Conservation (phyloP, 2,329 filamentous ascomycete genomes). For the Xylariaceae sp. region DNA sequence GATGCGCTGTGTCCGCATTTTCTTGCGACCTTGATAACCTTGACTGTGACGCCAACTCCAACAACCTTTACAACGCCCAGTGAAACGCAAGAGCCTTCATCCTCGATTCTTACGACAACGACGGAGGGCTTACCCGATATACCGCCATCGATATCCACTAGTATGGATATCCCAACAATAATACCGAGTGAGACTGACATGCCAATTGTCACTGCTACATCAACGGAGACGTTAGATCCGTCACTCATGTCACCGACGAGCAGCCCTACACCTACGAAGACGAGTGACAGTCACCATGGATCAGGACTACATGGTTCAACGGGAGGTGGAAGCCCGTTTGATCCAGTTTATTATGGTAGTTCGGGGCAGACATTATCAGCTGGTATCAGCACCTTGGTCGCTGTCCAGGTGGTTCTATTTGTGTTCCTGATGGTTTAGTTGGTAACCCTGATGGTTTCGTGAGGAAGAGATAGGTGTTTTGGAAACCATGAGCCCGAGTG, state of each 20-base stretch:
- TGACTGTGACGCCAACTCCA: conserved; percentile 20
- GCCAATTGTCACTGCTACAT: background rate
- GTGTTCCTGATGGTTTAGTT: conserved; percentile 7
- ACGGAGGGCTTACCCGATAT: conserved; percentile 2
- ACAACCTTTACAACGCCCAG: conserved; percentile 6
- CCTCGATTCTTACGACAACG: conserved; percentile 6
- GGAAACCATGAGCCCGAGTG: background rate
- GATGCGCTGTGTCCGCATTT: conserved; percentile 25
- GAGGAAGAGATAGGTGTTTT: background rate
- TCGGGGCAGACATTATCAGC: conserved; percentile 3
- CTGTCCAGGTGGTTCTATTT: conserved; percentile 6
- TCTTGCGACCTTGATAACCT: conserved; percentile 22
- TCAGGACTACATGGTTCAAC: conserved; percentile 9
- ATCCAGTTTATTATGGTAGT: conserved; percentile 9
- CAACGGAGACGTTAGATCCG: conserved; percentile 1
- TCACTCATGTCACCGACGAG: conserved; percentile 1
- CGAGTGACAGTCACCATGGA: background rate
- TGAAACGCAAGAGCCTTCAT: conserved; percentile 13
- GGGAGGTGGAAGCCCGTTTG: conserved; percentile 27
- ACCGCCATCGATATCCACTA: background rate
- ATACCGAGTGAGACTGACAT: conserved; percentile 2
- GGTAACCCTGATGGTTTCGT: background rate
- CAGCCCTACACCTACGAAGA: conserved; percentile 4
- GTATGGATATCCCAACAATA: background rate
- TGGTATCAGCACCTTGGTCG: background rate